A percentile compares a stretch with the other conserved stretches of the same genome.
Evolutionary conservation across 208 protist species (phyloP).

Genomic region (Acanthamoeba healyi): DNA sequence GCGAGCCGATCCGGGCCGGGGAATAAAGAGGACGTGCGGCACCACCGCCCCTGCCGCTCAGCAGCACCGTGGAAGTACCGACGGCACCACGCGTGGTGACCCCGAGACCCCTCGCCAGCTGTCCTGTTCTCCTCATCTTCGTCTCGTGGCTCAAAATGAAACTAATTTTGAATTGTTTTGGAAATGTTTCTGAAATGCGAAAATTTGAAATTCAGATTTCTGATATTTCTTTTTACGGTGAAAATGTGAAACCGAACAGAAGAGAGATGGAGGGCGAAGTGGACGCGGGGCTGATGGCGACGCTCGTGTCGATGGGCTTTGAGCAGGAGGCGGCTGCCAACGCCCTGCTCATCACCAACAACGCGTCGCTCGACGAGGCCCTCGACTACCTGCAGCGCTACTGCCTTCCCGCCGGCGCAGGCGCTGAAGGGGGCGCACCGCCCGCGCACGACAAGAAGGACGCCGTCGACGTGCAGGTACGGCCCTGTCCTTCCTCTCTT

Average conservation of each 20-base stretch:
- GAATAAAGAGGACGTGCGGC: neutral
- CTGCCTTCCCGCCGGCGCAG: neutral
- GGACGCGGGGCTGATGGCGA: neutral
- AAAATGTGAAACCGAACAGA: too few relatives aligned
- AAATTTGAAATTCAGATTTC: too few relatives aligned
- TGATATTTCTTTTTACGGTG: too few relatives aligned
- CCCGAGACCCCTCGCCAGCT: neutral
- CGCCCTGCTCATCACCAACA: neutral
- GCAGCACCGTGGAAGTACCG: neutral
- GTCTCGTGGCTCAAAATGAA: too few relatives aligned
- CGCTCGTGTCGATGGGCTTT: neutral
- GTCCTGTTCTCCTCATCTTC: neutral
- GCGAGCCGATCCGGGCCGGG: neutral
- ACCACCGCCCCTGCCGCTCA: too few relatives aligned
- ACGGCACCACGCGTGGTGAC: neutral
- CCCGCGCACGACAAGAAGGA: neutral
- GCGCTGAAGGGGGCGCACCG: neutral
- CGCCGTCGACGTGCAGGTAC: neutral
- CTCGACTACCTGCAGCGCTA: slow-evolving; percentile 4
- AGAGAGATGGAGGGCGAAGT: neutral
- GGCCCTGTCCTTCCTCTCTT: too few relatives aligned
- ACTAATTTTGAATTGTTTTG: too few relatives aligned
- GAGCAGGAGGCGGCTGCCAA: neutral
- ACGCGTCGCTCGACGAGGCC: slow-evolving; percentile 7
- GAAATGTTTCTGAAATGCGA: too few relatives aligned